These are phyloP conservation scores for Cryptosporidium parvum DNA, from an alignment of 169 alveolate genomes.

Conservation along the genomic window DNA sequence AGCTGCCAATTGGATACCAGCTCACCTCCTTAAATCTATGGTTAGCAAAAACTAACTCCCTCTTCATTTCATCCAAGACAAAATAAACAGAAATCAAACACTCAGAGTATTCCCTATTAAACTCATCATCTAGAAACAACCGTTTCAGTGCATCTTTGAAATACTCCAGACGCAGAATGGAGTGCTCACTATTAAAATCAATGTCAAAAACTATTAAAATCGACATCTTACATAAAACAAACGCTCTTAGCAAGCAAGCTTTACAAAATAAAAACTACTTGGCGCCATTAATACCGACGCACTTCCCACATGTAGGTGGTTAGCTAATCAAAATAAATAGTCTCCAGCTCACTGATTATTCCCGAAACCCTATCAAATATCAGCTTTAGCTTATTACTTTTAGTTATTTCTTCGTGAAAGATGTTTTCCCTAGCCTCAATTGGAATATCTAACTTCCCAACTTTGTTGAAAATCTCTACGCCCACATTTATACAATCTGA, in stretches of 20 bases:
- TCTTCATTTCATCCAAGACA: neutral
- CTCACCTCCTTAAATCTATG: neutral
- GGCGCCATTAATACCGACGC: slow-evolving; percentile 2
- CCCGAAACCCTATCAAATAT: slow-evolving; percentile 16
- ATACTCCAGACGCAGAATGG: neutral
- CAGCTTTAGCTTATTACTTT: neutral
- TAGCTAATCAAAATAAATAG: slow-evolving; percentile 2
- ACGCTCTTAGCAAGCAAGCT: neutral
- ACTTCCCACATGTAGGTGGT: neutral
- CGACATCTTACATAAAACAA: slow-evolving; percentile 10
- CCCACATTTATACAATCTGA: slow-evolving; percentile 19
- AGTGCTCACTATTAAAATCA: neutral
- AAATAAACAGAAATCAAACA: slow-evolving; percentile 37
- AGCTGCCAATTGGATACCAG: slow-evolving; percentile 39
- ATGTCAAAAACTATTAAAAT: slow-evolving; percentile 46
- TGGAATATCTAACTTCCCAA: neutral
- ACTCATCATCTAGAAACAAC: slow-evolving; percentile 6
- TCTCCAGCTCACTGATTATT: neutral
- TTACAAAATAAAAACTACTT: neutral
- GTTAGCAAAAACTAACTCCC: neutral
- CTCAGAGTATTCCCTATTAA: slow-evolving; percentile 35
- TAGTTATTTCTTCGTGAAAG: neutral
- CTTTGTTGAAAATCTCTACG: neutral
- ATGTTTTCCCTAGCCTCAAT: neutral
- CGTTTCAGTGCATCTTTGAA: neutral